Conservation (phyloP, 129 eudicot species). For the Deinandra increscens region DNA sequence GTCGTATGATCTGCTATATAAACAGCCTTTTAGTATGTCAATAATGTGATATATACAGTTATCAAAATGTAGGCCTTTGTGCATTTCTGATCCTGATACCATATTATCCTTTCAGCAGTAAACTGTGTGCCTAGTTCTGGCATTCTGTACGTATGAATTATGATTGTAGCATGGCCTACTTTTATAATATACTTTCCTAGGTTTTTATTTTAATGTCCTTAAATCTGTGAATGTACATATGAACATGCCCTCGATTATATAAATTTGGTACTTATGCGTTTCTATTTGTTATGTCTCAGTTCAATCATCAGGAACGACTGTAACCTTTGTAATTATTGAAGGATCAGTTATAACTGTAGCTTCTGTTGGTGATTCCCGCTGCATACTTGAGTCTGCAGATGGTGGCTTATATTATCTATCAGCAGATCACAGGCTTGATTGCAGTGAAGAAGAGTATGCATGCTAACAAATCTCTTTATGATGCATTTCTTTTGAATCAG, state of each 20-base stretch:
- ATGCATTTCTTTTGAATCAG: conserved; percentile 5
- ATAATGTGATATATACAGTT: no score
- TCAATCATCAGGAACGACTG: conserved; percentile 94
- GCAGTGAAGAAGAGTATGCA: conserved; percentile 87
- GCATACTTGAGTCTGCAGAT: conserved; percentile 92
- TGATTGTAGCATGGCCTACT: conserved; percentile 13
- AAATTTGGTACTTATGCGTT: conserved; percentile 20
- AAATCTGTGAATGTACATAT: conserved; percentile 13
- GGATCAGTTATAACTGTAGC: conserved; percentile 92
- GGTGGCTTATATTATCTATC: conserved; percentile 85
- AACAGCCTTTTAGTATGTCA: no score
- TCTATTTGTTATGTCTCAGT: conserved; percentile 41
- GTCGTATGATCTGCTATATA: no score
- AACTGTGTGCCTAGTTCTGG: conserved; percentile 5
- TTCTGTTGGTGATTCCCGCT: conserved; percentile 98
- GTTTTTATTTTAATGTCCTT: conserved; percentile 3
- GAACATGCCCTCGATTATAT: conserved; percentile 1
- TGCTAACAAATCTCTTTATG: conserved; percentile 27
- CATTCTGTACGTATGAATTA: background rate
- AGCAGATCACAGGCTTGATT: conserved; percentile 97
- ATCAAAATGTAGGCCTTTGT: no score
- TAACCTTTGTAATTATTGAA: conserved; percentile 88
- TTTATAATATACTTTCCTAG: conserved; percentile 5
- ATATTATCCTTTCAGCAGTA: background rate
- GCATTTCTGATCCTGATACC: no score